A percentile compares a stretch with the other conserved stretches of the same genome.
Evolutionary conservation across 495 filamentous ascomycete species (phyloP).

Genomic region (Tuber calosporum): DNA sequence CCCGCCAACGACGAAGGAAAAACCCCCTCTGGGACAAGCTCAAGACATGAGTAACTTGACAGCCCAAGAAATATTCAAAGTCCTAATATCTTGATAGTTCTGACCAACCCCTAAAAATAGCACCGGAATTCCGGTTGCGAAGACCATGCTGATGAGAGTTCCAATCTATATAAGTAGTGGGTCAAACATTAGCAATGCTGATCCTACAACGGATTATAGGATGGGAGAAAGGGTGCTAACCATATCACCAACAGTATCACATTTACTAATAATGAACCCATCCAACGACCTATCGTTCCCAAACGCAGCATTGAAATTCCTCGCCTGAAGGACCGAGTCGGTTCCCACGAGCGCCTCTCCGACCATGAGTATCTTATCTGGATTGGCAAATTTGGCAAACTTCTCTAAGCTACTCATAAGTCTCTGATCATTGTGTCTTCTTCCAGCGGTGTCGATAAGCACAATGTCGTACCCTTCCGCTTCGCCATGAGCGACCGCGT

Average conservation of each 20-base stretch:
- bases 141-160: slow-evolving; percentile 92
- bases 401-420: slow-evolving; percentile 94
- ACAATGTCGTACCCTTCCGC: slow-evolving; percentile 81
- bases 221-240: slow-evolving; percentile 44
- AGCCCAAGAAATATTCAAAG: slow-evolving; percentile 85
- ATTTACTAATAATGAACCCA: slow-evolving; percentile 97
- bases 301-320: slow-evolving; percentile 92
- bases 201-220: background rate
- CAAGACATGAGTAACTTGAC: slow-evolving; percentile 67
- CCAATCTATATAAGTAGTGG: slow-evolving; percentile 47
- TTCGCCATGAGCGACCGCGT: slow-evolving; percentile 73
- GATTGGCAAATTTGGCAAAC: slow-evolving; percentile 88
- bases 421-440: slow-evolving; percentile 88
- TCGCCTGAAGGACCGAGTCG: slow-evolving; percentile 87
- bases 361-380: slow-evolving; percentile 98
- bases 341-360: slow-evolving; percentile 93
- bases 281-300: slow-evolving; percentile 71
- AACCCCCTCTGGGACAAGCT: background rate
- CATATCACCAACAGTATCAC: slow-evolving; percentile 98
- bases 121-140: slow-evolving; percentile 91
- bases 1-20: background rate
- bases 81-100: slow-evolving; percentile 92
- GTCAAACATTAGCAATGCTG: background rate
- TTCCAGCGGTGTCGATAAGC: slow-evolving; percentile 89
- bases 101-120: slow-evolving; percentile 91